Conservation (phyloP, 306 rosid genomes). For the Quercus agrifolia region DNA sequence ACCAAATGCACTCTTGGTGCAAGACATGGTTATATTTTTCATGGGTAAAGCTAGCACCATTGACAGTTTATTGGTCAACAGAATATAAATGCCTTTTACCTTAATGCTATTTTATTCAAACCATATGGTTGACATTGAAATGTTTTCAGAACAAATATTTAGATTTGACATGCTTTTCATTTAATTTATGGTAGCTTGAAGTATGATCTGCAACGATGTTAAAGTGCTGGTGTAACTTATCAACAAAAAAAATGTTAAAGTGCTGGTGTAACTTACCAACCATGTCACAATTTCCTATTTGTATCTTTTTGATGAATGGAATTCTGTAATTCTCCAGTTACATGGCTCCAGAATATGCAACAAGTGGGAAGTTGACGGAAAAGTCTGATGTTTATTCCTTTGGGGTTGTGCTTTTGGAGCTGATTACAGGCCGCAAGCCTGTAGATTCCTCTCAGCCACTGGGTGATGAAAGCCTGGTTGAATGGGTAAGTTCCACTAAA, state of each 20-base stretch:
- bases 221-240: neutral
- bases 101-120: neutral
- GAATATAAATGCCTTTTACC: neutral
- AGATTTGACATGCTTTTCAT: neutral
- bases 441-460: slow-evolving; percentile 93
- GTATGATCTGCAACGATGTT: neutral
- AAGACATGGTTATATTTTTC: neutral
- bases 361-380: slow-evolving; percentile 96
- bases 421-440: slow-evolving; percentile 90
- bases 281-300: neutral
- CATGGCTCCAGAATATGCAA: slow-evolving; percentile 99
- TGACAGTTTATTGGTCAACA: neutral
- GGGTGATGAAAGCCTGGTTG: slow-evolving; percentile 95
- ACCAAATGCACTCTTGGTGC: too few species aligned
- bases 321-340: slow-evolving; percentile 55
- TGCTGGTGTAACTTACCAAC: neutral
- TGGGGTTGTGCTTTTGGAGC: slow-evolving; percentile 95
- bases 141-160: neutral
- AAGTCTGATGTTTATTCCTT: slow-evolving; percentile 94
- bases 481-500: slow-evolving; percentile 69
- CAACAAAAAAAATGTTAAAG: neutral
- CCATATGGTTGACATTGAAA: neutral
- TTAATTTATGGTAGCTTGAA: neutral
- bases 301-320: slow-evolving; percentile 24
- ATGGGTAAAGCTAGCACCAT: neutral